Evolutionary conservation across 306 rosid genomes (phyloP).

Genomic region (Corylus avellana): DNA sequence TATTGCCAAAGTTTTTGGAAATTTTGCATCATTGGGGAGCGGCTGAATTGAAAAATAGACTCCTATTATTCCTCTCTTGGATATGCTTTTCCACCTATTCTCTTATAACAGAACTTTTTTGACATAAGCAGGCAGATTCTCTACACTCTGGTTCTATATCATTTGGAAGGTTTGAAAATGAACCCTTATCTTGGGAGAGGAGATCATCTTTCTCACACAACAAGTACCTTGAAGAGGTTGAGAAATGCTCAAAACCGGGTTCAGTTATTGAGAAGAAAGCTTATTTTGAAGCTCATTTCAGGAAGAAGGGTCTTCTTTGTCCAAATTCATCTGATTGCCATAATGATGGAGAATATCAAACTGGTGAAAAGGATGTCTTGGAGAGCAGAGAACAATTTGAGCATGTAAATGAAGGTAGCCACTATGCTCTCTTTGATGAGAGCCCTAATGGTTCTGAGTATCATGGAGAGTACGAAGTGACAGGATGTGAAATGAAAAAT

Average conservation of each 20-base stretch:
- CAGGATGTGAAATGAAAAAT: constrained; percentile 36
- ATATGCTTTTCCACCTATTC: background rate
- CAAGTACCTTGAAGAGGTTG: constrained; percentile 79
- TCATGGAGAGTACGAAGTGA: constrained; percentile 35
- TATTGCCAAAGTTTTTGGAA: background rate
- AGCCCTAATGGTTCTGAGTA: constrained; percentile 43
- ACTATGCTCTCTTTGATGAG: constrained; percentile 40
- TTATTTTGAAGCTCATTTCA: constrained; percentile 78
- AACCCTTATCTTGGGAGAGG: constrained; percentile 74
- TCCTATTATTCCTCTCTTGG: constrained; percentile 16
- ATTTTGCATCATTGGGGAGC: background rate
- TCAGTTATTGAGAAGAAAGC: constrained; percentile 70
- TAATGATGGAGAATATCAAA: constrained; percentile 27
- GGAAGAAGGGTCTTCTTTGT: constrained; percentile 60
- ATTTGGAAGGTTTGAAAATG: constrained; percentile 77
- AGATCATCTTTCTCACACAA: constrained; percentile 78
- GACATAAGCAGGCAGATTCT: constrained; percentile 60
- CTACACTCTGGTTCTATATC: constrained; percentile 80
- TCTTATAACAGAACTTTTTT: constrained; percentile 30
- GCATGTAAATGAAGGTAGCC: constrained; percentile 35
- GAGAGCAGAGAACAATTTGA: constrained; percentile 48
- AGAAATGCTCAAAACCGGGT: constrained; percentile 73
- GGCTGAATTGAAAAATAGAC: constrained; percentile 7
- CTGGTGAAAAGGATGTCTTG: constrained; percentile 39
- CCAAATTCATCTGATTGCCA: constrained; percentile 30